Percentiles rank a stretch among this genome's conserved stretches.
phyloP scores from a whole-genome alignment of 2,329 filamentous ascomycete genomes.

The Fusarium liriodendri region DNA sequence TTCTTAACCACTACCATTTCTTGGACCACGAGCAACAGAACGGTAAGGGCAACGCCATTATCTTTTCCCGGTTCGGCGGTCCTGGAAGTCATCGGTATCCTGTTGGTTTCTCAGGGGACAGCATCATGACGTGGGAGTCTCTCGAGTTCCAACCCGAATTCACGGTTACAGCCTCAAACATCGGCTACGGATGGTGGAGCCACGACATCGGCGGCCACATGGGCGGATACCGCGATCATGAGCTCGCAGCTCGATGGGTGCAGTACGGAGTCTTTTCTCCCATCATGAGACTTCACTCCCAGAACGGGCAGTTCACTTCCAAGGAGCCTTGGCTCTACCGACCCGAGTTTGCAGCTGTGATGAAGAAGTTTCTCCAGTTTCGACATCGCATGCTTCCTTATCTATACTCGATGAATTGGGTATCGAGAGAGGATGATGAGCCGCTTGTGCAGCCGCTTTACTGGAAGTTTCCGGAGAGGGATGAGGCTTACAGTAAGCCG shows the following conservation, averaged over 20 bases:
- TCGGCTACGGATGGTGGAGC: constrained; percentile 76
- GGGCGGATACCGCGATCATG: constrained; percentile 65
- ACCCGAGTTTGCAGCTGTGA: constrained; percentile 56
- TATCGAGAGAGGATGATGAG: constrained; percentile 55
- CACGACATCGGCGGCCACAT: constrained; percentile 76
- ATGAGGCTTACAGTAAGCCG: constrained; percentile 65
- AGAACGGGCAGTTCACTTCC: constrained; percentile 66
- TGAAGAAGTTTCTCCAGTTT: constrained; percentile 62
- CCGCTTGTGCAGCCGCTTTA: constrained; percentile 72
- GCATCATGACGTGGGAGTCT: constrained; percentile 68
- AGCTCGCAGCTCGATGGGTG: constrained; percentile 69
- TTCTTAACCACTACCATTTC: constrained; percentile 74
- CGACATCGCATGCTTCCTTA: constrained; percentile 71
- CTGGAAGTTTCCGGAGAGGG: constrained; percentile 65
- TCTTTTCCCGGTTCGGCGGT: constrained; percentile 71
- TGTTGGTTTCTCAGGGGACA: constrained; percentile 73
- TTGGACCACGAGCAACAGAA: constrained; percentile 58
- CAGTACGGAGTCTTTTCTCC: constrained; percentile 72
- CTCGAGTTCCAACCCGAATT: constrained; percentile 75
- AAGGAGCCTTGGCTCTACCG: constrained; percentile 73
- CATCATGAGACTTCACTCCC: constrained; percentile 70
- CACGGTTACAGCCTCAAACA: constrained; percentile 73
- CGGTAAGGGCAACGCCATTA: constrained; percentile 54
- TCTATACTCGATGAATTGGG: constrained; percentile 67
- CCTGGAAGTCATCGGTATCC: constrained; percentile 73